These are phyloP conservation scores for Samsoniella hepiali DNA, from an alignment of 2,329 filamentous ascomycete species.

Conservation along the genomic window DNA sequence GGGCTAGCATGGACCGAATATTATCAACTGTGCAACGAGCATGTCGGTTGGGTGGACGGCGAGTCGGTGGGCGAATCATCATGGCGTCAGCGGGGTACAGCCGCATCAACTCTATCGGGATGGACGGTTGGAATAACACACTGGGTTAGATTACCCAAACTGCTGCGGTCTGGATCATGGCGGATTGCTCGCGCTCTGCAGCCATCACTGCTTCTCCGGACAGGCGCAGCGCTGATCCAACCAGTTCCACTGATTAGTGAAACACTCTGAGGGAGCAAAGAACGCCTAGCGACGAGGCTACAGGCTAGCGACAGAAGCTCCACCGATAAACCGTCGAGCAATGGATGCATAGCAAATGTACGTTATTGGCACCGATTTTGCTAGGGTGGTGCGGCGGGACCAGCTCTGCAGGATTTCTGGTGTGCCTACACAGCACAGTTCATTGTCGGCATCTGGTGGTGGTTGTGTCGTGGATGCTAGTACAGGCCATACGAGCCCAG, in stretches of 20 bases:
- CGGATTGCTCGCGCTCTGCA: slow-evolving; percentile 1
- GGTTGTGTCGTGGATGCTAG: not conserved
- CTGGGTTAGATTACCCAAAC: not conserved
- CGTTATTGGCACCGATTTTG: not conserved
- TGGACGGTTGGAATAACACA: not conserved
- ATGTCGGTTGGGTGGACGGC: slow-evolving; percentile 3
- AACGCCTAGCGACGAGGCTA: slow-evolving; percentile 6
- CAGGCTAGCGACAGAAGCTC: not conserved
- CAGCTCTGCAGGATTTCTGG: not conserved
- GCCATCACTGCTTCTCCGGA: slow-evolving; percentile 2
- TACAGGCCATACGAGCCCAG: slow-evolving; percentile 5
- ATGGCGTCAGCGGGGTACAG: not conserved
- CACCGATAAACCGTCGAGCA: not conserved
- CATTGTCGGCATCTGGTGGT: not conserved
- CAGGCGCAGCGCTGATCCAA: slow-evolving; percentile 13
- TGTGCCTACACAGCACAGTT: slow-evolving; percentile 1
- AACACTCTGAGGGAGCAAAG: not conserved
- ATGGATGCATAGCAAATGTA: not conserved
- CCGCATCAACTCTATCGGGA: slow-evolving; percentile 16
- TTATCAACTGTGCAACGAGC: not conserved
- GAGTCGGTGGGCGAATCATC: slow-evolving; percentile 7
- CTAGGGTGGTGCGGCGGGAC: not conserved
- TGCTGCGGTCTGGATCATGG: slow-evolving; percentile 9
- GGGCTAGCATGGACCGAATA: slow-evolving; percentile 16
- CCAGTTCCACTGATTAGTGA: slow-evolving; percentile 4